Base-by-base conservation (phyloP, 495 filamentous ascomycete genomes). In the Chaetomium fimeti region DNA sequence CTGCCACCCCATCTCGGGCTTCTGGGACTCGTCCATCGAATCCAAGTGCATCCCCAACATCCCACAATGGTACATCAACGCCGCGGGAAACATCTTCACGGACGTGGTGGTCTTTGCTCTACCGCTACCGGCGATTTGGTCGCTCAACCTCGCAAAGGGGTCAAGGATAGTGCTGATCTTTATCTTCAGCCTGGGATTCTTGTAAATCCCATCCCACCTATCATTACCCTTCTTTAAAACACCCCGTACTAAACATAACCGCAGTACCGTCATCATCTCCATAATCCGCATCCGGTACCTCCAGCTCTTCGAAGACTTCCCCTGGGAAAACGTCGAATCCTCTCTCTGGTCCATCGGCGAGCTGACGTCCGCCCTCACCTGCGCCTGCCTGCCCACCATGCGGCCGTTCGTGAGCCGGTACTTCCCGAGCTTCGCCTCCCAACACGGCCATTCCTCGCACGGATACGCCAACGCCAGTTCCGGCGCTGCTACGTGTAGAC, bases 301-400 rank as follows among this genome's bases (percentile, higher is more conserved):
- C 72, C 32, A 83, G 70, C 56, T 67, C 18, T 66, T 66, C 48
- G 69, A 66, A 1, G 80, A 83, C 58, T 75, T 78, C 68, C 78
- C 81, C 24, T 80, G 80, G 70, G 78, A 84, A 58, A 83, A 81
- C 66, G 77, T 82, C 60, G 76, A 71, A 22, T 77, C 82, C 0
- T 80, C 81, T 5, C 75, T 79, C 55, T 86, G 84, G 84, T 83
- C 82, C n/a, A 71, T 77, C 20, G 74, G 80, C 59, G 83, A 86
- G 72, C 78, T 81, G 57, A 81, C 78, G 63, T 79, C 78, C 1
- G 85, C 79, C 58, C 80, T 85, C 49, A 82, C 83, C 65, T 84
- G 80, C 68, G 77, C 79, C 65, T 82, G 74, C 61, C 77, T 85
- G 38, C 78, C 83, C 36, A 79, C 77, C 54, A 75, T 81, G 2